Percentiles rank a stretch among this genome's conserved stretches.
phyloP scores from a whole-genome alignment of 139 green algal genomes.

The Haematococcus sp. region DNA sequence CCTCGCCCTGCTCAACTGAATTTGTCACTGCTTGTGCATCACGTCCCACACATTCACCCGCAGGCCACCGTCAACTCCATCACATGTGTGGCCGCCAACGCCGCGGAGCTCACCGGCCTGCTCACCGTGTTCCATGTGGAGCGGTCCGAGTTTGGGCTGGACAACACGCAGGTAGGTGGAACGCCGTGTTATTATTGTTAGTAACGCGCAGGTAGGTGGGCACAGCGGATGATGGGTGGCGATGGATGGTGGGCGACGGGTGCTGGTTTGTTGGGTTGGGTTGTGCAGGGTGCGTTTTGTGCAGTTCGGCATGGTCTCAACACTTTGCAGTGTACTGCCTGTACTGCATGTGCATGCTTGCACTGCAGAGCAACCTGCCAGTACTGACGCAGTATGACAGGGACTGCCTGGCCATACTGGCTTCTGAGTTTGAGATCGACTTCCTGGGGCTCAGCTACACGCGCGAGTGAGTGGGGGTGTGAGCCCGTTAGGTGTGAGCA shows the following conservation, averaged over 20 bases:
- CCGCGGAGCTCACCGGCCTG: slow-evolving; percentile 1
- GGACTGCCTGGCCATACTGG: slow-evolving; percentile 40
- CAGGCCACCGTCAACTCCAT: slow-evolving; percentile 37
- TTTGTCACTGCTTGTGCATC: slow-evolving; percentile 26
- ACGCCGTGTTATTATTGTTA: too few relatives aligned
- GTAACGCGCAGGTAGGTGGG: too few relatives aligned
- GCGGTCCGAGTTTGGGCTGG: not conserved
- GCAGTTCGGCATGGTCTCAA: too few relatives aligned
- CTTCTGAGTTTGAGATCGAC: slow-evolving; percentile 64
- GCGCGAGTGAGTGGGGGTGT: slow-evolving; percentile 18
- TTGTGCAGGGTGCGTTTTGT: too few relatives aligned
- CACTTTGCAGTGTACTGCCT: too few relatives aligned
- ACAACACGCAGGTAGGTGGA: slow-evolving; percentile 13
- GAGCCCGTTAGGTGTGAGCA: too few relatives aligned
- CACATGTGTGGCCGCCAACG: slow-evolving; percentile 5
- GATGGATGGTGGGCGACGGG: too few relatives aligned
- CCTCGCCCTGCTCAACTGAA: too few relatives aligned
- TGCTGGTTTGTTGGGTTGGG: too few relatives aligned
- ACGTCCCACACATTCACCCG: not conserved
- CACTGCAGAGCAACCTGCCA: slow-evolving; percentile 72
- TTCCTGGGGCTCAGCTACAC: slow-evolving; percentile 76
- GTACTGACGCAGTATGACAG: slow-evolving; percentile 50
- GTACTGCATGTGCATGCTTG: too few relatives aligned
- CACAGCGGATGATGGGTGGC: too few relatives aligned
- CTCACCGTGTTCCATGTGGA: not conserved